These are phyloP conservation scores for Pneumocystis oryctolagi DNA, from an alignment of 1,139 yeast genomes.

Conservation along the genomic window DNA sequence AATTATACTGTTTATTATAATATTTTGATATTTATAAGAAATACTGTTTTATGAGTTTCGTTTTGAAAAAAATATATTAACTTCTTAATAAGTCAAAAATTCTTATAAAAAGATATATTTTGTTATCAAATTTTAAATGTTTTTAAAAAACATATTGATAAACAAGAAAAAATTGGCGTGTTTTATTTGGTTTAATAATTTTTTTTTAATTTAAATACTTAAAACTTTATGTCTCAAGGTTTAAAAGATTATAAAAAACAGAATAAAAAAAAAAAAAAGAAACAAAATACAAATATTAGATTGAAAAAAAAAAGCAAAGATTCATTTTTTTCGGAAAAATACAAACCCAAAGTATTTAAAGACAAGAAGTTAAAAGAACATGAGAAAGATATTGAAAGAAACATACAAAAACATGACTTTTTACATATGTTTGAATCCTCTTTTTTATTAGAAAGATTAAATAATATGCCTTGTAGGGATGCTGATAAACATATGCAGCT, in stretches of 20 bases:
- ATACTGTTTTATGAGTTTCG: neutral
- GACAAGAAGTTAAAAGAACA: neutral
- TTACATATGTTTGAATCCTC: neutral
- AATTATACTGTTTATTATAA: neutral
- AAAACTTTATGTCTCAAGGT: neutral
- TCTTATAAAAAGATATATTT: too few species aligned
- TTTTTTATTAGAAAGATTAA: neutral
- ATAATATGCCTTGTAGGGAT: neutral
- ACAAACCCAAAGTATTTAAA: neutral
- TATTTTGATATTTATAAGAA: neutral
- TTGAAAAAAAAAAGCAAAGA: neutral
- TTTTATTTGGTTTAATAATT: too few species aligned
- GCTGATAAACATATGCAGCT: slow-evolving; percentile 25
- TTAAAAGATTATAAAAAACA: neutral
- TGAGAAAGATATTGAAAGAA: neutral
- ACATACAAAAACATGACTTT: neutral
- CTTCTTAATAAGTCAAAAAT: too few species aligned
- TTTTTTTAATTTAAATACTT: neutral
- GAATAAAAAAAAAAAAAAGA: neutral
- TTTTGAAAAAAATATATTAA: too few species aligned
- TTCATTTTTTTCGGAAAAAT: neutral
- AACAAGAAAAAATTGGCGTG: too few species aligned
- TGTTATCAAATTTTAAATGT: too few species aligned
- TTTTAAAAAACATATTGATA: too few species aligned
- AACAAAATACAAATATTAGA: neutral